Conservation (phyloP, 2,329 filamentous ascomycete genomes). For the Penicillium occitanis region DNA sequence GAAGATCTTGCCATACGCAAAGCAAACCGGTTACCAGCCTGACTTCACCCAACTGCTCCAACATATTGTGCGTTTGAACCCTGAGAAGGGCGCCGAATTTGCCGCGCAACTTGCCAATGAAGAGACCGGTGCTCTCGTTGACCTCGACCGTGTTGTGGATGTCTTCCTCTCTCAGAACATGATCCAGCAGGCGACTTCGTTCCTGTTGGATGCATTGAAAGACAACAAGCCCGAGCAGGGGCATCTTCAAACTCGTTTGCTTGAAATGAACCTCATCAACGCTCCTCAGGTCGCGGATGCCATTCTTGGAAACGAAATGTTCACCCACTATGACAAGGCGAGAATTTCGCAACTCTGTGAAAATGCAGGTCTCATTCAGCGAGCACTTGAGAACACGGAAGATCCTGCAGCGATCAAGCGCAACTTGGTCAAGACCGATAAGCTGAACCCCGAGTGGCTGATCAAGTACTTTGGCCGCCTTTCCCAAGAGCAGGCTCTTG, state of each 20-base stretch:
- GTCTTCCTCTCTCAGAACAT: conserved; percentile 98
- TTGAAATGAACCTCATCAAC: conserved; percentile 98
- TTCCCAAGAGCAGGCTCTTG: conserved; percentile 90
- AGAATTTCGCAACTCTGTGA: conserved; percentile 90
- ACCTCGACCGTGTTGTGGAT: conserved; percentile 91
- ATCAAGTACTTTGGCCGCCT: conserved; percentile 90
- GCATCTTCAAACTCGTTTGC: conserved; percentile 84
- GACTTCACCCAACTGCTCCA: conserved; percentile 91
- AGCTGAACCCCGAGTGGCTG: conserved; percentile 88
- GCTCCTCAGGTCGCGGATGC: conserved; percentile 97
- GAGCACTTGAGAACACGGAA: conserved; percentile 91
- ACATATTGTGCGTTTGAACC: conserved; percentile 86
- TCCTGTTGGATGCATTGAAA: conserved; percentile 91
- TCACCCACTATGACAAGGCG: conserved; percentile 90
- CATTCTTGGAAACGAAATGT: conserved; percentile 97
- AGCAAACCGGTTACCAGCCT: conserved; percentile 83
- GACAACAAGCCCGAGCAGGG: conserved; percentile 93
- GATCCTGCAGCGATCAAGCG: conserved; percentile 89
- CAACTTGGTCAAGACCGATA: conserved; percentile 77
- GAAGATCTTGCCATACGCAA: conserved; percentile 89
- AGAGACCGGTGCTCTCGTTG: conserved; percentile 81
- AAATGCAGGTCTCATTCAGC: conserved; percentile 80
- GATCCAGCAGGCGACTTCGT: conserved; percentile 97
- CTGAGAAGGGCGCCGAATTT: conserved; percentile 93
- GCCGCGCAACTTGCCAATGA: conserved; percentile 89